Evolutionary conservation across 2,329 filamentous ascomycete species (phyloP).

Genomic region (Colletotrichum plurivorum): DNA sequence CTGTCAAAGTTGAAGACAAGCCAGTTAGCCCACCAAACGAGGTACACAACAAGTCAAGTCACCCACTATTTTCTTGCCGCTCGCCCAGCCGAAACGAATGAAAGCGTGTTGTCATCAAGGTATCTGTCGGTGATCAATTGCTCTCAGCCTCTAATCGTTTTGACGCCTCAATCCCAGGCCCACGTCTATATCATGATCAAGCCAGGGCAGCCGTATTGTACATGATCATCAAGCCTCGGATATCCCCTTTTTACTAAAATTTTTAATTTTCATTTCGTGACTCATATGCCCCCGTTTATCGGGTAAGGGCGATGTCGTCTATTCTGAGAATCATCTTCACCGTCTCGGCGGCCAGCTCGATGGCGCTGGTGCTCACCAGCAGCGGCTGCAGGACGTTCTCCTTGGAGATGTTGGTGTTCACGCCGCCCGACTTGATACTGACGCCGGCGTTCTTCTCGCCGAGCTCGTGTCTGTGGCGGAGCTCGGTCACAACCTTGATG

Average conservation of each 20-base stretch:
- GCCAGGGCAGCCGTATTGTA: conserved; percentile 38
- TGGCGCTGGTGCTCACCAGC: conserved; percentile 95
- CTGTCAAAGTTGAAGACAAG: no score
- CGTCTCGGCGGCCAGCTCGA: conserved; percentile 97
- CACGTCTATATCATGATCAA: conserved; percentile 39
- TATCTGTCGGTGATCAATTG: conserved; percentile 41
- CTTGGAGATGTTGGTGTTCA: conserved; percentile 96
- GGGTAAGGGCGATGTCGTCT: conserved; percentile 76
- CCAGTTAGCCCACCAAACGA: no score
- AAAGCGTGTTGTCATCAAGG: conserved; percentile 31
- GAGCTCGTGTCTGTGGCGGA: conserved; percentile 93
- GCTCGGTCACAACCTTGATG: conserved; percentile 98
- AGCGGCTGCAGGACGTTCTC: conserved; percentile 97
- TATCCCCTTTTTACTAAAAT: conserved; percentile 31
- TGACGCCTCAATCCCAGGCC: conserved; percentile 37
- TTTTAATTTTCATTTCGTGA: conserved; percentile 37
- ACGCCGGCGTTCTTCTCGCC: conserved; percentile 97
- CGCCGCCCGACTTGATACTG: conserved; percentile 97
- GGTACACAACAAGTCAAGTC: no score
- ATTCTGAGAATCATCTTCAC: conserved; percentile 91
- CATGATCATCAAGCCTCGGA: conserved; percentile 39
- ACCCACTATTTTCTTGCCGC: no score
- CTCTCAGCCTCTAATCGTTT: conserved; percentile 40
- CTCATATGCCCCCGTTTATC: conserved; percentile 52
- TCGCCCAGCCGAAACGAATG: no score